Conservation (phyloP, 768 basidiomycete species). For the Rickenella mellea region DNA sequence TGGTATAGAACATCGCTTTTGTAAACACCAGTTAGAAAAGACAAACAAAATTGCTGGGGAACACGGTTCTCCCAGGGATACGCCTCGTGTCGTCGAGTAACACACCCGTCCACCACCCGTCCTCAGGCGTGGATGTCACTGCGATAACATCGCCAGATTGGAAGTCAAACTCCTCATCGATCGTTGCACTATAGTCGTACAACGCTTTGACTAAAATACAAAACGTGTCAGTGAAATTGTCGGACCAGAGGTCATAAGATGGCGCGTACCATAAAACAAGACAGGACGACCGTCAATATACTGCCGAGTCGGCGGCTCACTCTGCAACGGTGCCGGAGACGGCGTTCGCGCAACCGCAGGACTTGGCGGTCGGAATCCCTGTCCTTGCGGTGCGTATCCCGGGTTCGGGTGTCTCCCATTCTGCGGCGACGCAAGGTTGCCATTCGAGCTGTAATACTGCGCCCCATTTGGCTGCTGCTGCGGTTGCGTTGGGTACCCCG, state of each 20-base stretch:
- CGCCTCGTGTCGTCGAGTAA: slow-evolving; percentile 68
- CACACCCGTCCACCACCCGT: slow-evolving; percentile 97
- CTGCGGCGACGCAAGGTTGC: slow-evolving; percentile 23
- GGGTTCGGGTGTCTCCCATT: slow-evolving; percentile 18
- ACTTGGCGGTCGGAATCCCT: slow-evolving; percentile 32
- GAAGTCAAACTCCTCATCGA: slow-evolving; percentile 94
- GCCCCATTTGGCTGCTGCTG: slow-evolving; percentile 14
- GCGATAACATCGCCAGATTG: slow-evolving; percentile 92
- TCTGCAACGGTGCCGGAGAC: slow-evolving; percentile 34
- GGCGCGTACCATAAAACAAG: slow-evolving; percentile 74
- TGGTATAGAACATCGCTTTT: too few relatives aligned
- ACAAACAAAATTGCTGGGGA: slow-evolving; percentile 85
- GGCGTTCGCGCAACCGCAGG: slow-evolving; percentile 37
- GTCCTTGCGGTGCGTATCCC: slow-evolving; percentile 5
- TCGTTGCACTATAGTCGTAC: slow-evolving; percentile 78
- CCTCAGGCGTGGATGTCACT: slow-evolving; percentile 87
- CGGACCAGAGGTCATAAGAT: slow-evolving; percentile 1
- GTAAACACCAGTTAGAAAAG: slow-evolving; percentile 53
- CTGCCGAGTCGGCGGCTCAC: slow-evolving; percentile 55
- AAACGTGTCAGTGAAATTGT: neutral
- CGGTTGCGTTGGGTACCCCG: slow-evolving; percentile 29
- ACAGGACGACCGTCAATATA: slow-evolving; percentile 74
- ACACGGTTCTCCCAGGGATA: slow-evolving; percentile 63
- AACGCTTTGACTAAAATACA: slow-evolving; percentile 66
- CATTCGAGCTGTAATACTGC: slow-evolving; percentile 12